Evolutionary conservation across 2,329 filamentous ascomycete species (phyloP).

Genomic region (Lachnellula willkommii): DNA sequence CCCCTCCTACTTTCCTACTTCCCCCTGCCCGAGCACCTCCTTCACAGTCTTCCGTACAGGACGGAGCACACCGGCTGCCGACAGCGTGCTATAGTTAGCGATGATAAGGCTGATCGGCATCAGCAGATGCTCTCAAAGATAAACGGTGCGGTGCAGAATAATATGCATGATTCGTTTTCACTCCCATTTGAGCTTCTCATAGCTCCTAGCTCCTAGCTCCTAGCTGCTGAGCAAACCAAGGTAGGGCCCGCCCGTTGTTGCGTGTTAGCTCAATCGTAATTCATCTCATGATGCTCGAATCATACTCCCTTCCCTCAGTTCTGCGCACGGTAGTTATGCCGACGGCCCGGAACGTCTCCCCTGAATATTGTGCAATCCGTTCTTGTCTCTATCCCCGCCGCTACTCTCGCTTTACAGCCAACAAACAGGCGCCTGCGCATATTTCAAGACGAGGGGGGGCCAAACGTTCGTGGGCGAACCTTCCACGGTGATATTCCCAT

Average conservation of each 20-base stretch:
- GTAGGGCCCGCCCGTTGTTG: background rate
- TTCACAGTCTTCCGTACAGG: too few relatives aligned
- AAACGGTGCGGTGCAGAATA: too few relatives aligned
- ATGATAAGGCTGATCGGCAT: background rate
- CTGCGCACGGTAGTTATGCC: background rate
- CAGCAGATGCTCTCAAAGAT: background rate
- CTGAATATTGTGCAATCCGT: background rate
- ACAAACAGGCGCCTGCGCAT: slow-evolving; percentile 13
- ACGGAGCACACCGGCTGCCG: too few relatives aligned
- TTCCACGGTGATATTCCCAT: background rate
- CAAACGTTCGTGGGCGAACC: background rate
- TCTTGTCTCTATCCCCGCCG: background rate
- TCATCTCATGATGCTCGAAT: background rate
- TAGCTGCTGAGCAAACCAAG: background rate
- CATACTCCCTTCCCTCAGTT: background rate
- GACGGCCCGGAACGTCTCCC: slow-evolving; percentile 2
- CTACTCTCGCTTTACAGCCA: slow-evolving; percentile 3
- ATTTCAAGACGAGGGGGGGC: background rate
- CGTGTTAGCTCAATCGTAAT: background rate
- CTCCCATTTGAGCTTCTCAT: background rate
- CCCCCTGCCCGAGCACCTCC: too few relatives aligned
- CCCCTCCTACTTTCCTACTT: too few relatives aligned
- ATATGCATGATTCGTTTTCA: background rate
- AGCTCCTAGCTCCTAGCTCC: background rate
- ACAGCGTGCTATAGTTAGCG: background rate